Evolutionary conservation across 2,329 filamentous ascomycete species (phyloP), one percentile per base, ranked within the genome.

Genomic region (Epichloe scottii): DNA sequence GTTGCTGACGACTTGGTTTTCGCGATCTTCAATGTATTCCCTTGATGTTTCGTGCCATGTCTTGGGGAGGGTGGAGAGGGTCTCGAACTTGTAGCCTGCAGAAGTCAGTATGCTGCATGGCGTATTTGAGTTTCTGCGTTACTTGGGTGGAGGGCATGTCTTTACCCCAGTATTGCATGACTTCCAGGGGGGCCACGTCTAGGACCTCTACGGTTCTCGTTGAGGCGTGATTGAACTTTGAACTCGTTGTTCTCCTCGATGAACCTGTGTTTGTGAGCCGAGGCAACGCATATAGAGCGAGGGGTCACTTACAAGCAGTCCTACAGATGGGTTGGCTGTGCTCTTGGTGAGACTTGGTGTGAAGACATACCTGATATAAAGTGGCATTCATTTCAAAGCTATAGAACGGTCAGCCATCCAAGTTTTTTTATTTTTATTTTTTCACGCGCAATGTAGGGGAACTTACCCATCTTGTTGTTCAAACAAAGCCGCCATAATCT

Each of bases 81-180:
- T 86, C 67, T 98, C 93, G 61, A 98, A 98, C 65, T 98, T 98
- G 72, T 98, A 98, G 37, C 91, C 88, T 91, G 56, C 7, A 12
- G 11, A 3, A 3, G 4, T 14, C 17, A 23, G 30, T 52, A 33
- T 51, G 39, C 39, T 11, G n/a, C 3, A 21, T 7, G 34, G 15
- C 11, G 6, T 19, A 12, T 15, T 26, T n/a, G 12, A 5, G 12
- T 10, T 39, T 17, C 8, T 26, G 6, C 14, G 23, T 26, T 14
- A 26, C 4, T 5, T 35, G 19, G 14, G 12, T 17, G 2, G 10
- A 10, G 17, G 37, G 39, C 11, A 26, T 23, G 26, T 23, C 5
- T 42, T 42, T 68, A 89, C 87, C 91, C 91, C 91, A 97, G 63
- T 84, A 98, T 47, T 84, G 82, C 89, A 96, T 96, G 56, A 90